Base-by-base conservation (phyloP, 1,139 yeast genomes). In the Yamadazyma sp. region DNA sequence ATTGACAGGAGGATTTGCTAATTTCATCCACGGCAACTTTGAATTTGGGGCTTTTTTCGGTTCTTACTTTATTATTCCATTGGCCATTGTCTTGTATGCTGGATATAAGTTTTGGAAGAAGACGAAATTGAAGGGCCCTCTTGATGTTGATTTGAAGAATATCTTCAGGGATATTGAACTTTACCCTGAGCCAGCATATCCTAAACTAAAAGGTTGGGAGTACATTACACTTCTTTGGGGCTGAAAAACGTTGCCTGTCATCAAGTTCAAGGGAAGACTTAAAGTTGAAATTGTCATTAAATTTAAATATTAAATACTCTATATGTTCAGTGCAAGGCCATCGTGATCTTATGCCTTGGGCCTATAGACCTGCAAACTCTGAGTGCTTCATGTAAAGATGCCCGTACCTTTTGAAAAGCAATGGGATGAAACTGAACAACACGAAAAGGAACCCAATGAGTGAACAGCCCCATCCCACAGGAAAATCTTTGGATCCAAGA, bases 391-490 rank as follows among this genome's bases (percentile, higher is more conserved):
- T n/a, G n/a, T n/a, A n/a, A n/a, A n/a, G n/a, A n/a, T n/a, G n/a
- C 4, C 12, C 29, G 12, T 27, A 27, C 20, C 6, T 15, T 20
- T 27, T 27, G n/a, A 27, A 27, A 9, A 27, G 4, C 11, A 27
- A 5, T 27, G 29, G 29, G 20, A 27, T 52, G 28, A 50, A 27
- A 36, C 54, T 54, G 39, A 62, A 59, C 24, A 77, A 80, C 76
- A 1, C 94, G 92, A 39, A 82, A 80, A 1, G 85, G 51, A 80
- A 75, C 1, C 77, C 88, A 35, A 83, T 56, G 2, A 82, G 43
- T 22, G 75, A 67, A 2, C 78, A 64, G 3, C 87, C 90, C 88
- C 89, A 82, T 0, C 86, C 89, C 45, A 80, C 64, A 1, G 68
- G 70, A 42, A 52, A 60, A 20, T 59, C 58, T 1, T 57, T 52